phyloP scores from a whole-genome alignment of 2,329 filamentous ascomycete genomes.

The Dactylellina cionopaga region DNA sequence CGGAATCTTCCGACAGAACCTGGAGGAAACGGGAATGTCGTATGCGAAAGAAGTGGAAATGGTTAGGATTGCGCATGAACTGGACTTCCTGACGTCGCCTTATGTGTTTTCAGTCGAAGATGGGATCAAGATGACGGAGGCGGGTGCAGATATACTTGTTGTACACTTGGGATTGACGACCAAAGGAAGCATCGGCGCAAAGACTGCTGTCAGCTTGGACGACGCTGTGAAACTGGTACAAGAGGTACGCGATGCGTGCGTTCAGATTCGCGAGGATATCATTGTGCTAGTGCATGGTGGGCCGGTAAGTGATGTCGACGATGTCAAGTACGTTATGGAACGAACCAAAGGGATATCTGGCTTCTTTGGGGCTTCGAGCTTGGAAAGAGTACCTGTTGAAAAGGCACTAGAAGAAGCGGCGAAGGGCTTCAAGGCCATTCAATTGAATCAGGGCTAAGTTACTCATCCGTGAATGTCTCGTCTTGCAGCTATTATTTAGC shows the following conservation, averaged over 20 bases:
- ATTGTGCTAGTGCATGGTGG: slow-evolving; percentile 77
- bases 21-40: slow-evolving; percentile 78
- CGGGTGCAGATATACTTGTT: slow-evolving; percentile 70
- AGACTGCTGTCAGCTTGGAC: slow-evolving; percentile 70
- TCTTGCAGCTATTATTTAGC: no score
- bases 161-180: slow-evolving; percentile 76
- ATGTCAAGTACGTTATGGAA: slow-evolving; percentile 72
- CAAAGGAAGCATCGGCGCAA: slow-evolving; percentile 72
- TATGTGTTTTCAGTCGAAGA: slow-evolving; percentile 75
- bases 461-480: no score
- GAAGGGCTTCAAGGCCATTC: slow-evolving; percentile 65
- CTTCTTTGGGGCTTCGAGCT: slow-evolving; percentile 76
- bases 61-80: slow-evolving; percentile 68
- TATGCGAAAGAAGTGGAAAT: slow-evolving; percentile 75
- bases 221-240: slow-evolving; percentile 72
- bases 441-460: no score
- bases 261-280: slow-evolving; percentile 67
- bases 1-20: slow-evolving; percentile 72
- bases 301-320: slow-evolving; percentile 72
- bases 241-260: slow-evolving; percentile 71
- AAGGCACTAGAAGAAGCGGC: slow-evolving; percentile 71
- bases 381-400: slow-evolving; percentile 76
- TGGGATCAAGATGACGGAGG: slow-evolving; percentile 70
- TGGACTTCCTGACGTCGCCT: slow-evolving; percentile 74
- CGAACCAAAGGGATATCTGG: slow-evolving; percentile 73